Percentiles rank a stretch among this genome's conserved stretches.
Evolutionary conservation across 192 early-diverging fungal species (phyloP).

Genomic region (Spinellus fusiger): DNA sequence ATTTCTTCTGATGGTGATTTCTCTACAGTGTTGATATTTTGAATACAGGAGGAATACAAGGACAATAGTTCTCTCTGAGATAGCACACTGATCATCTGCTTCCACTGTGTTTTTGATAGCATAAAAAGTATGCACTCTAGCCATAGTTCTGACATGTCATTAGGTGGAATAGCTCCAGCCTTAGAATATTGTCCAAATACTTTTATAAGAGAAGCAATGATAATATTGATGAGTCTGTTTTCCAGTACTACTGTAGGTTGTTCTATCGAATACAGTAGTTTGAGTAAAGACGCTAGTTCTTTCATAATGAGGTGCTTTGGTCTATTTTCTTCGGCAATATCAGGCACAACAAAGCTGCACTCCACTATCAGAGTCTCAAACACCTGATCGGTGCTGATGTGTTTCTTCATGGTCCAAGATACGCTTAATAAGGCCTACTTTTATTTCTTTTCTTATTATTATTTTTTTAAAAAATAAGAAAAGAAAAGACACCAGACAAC

Average conservation of each 20-base stretch:
- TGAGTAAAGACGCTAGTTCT: too few relatives aligned
- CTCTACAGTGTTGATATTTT: not conserved
- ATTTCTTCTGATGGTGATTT: constrained; percentile 28
- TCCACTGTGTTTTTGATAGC: not conserved
- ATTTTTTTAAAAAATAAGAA: too few relatives aligned
- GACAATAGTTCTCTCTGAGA: not conserved
- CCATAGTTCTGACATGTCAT: not conserved
- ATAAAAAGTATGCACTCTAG: constrained; percentile 4
- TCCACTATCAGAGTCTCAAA: too few relatives aligned
- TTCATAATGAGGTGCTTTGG: too few relatives aligned
- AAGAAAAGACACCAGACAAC: too few relatives aligned
- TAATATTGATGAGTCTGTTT: not conserved
- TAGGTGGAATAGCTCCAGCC: too few relatives aligned
- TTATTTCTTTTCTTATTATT: constrained; percentile 2
- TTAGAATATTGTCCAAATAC: not conserved
- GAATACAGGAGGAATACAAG: not conserved
- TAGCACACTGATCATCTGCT: not conserved
- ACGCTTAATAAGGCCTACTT: not conserved
- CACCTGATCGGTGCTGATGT: too few relatives aligned
- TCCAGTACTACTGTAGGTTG: not conserved
- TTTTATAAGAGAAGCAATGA: not conserved
- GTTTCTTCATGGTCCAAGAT: not conserved
- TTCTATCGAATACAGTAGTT: too few relatives aligned
- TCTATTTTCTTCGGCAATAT: too few relatives aligned
- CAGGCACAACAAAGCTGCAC: too few relatives aligned